These are phyloP conservation scores for Coemansia sp. DNA, from an alignment of 192 early-diverging fungal species.

Conservation along the genomic window DNA sequence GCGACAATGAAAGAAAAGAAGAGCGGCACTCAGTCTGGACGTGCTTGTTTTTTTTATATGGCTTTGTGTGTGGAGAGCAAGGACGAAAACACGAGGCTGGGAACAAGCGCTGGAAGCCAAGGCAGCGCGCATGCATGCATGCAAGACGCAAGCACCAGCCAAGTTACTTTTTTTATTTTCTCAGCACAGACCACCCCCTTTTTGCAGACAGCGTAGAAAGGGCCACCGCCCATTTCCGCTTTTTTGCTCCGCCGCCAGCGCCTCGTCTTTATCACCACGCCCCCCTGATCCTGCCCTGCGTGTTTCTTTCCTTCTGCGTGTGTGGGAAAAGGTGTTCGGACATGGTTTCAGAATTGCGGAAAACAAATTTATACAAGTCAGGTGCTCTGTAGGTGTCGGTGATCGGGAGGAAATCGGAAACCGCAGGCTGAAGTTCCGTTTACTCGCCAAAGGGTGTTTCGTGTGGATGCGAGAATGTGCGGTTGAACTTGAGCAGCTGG, in stretches of 20 bases:
- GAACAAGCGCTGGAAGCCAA: background rate
- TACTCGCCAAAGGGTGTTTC: conserved; percentile 27
- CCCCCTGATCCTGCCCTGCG: too few relatives aligned
- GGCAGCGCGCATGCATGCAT: background rate
- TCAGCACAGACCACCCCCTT: conserved; percentile 4
- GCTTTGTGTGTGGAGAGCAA: background rate
- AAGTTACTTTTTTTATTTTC: background rate
- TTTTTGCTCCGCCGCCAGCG: too few relatives aligned
- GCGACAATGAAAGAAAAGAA: background rate
- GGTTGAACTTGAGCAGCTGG: conserved; percentile 85
- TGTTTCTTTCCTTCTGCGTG: conserved; percentile 1
- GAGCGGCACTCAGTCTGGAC: background rate
- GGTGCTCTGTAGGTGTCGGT: too few relatives aligned
- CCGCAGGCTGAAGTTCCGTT: too few relatives aligned
- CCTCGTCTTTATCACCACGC: too few relatives aligned
- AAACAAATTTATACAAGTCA: background rate
- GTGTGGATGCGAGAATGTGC: conserved; percentile 56
- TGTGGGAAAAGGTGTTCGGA: background rate
- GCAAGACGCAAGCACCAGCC: background rate
- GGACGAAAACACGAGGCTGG: background rate
- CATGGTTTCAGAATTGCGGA: too few relatives aligned
- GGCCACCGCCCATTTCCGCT: too few relatives aligned
- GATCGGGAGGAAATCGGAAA: too few relatives aligned
- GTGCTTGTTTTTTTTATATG: background rate
- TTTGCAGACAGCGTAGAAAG: background rate